phyloP scores from a whole-genome alignment of 805 yeast species.

The Wickerhamiella dianesei region DNA sequence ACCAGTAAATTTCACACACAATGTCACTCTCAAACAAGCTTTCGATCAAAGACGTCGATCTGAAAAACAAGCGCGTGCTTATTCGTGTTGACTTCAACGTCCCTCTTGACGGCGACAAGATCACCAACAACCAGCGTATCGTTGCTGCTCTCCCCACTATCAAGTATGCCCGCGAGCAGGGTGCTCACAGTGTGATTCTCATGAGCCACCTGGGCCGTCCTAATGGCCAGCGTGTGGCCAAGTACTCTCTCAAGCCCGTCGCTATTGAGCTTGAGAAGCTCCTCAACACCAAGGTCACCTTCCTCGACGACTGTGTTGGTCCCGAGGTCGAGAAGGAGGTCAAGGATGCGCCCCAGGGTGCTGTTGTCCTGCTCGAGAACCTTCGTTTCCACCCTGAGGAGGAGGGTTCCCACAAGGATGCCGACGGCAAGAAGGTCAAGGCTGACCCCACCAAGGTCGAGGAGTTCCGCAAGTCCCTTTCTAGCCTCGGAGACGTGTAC shows the following conservation, averaged over 20 bases:
- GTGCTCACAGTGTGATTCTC: conserved; percentile 80
- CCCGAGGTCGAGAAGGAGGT: conserved; percentile 72
- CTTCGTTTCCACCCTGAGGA: conserved; percentile 93
- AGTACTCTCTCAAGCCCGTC: conserved; percentile 88
- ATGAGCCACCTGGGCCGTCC: conserved; percentile 99
- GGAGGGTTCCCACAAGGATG: conserved; percentile 79
- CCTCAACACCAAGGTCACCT: conserved; percentile 59
- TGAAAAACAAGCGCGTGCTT: conserved; percentile 87
- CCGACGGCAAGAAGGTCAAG: conserved; percentile 87
- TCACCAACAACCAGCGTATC: conserved; percentile 98
- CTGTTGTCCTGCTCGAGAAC: conserved; percentile 87
- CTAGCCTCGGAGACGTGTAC: conserved; percentile 91
- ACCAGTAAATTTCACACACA: neutral
- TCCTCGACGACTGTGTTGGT: conserved; percentile 89
- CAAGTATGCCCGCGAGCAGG: conserved; percentile 78
- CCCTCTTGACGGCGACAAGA: conserved; percentile 77
- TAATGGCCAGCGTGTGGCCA: conserved; percentile 76
- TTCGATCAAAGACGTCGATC: conserved; percentile 80
- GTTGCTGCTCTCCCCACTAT: conserved; percentile 99
- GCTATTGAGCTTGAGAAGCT: conserved; percentile 76
- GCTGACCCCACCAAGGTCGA: conserved; percentile 68
- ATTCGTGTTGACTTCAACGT: conserved; percentile 69
- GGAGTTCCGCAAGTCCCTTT: conserved; percentile 78
- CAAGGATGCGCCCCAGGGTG: conserved; percentile 59
- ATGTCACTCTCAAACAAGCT: conserved; percentile 94